Conservation (phyloP, 495 filamentous ascomycete genomes). For the Oidiodendron maius region DNA sequence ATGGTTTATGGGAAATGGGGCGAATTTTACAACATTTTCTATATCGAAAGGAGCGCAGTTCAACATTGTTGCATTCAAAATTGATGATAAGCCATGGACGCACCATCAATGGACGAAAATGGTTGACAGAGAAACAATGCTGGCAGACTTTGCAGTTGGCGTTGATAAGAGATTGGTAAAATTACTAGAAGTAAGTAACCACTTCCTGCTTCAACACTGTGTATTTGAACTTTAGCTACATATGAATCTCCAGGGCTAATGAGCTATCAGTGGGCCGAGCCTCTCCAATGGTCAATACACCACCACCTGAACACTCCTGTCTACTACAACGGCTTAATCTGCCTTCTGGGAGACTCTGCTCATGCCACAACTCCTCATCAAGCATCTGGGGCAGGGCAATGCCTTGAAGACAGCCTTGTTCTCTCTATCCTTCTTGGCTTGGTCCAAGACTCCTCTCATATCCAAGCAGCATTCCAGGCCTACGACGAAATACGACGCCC, state of each 20-base stretch:
- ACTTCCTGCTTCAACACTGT: too few species aligned
- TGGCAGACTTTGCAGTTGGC: too few species aligned
- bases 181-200: too few species aligned
- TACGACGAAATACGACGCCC: constrained; percentile 9
- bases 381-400: constrained; percentile 34
- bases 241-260: constrained; percentile 40
- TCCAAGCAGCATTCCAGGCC: constrained; percentile 5
- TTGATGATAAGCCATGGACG: too few species aligned
- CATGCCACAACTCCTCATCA: constrained; percentile 36
- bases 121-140: too few species aligned
- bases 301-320: constrained; percentile 28
- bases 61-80: too few species aligned
- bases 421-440: constrained; percentile 12
- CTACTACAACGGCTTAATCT: constrained; percentile 25
- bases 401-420: constrained; percentile 16
- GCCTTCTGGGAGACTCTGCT: constrained; percentile 37
- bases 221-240: too few species aligned
- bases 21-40: too few species aligned
- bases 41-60: too few species aligned
- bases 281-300: constrained; percentile 31
- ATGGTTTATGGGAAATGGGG: too few species aligned
- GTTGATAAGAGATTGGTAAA: too few species aligned
- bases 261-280: constrained; percentile 51
- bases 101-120: too few species aligned
- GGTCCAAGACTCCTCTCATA: not conserved